Conservation (phyloP, 2,329 filamentous ascomycete species). For the Massarina eburnea region DNA sequence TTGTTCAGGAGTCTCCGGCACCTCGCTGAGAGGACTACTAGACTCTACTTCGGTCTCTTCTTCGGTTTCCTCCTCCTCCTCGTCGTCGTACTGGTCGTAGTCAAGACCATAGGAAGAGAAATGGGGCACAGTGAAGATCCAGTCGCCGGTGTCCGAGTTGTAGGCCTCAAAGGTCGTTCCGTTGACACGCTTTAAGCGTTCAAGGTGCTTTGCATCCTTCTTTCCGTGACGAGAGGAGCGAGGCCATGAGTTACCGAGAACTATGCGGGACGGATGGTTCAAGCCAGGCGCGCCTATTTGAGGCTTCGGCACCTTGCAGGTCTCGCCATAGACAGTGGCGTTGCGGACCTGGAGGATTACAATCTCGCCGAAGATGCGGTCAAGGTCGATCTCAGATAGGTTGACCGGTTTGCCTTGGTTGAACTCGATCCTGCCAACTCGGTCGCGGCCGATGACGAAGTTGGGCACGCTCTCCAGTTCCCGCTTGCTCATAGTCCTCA, state of each 20-base stretch:
- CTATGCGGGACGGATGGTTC: slow-evolving; percentile 86
- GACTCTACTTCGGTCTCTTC: slow-evolving; percentile 21
- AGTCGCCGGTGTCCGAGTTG: slow-evolving; percentile 75
- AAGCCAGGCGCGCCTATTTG: slow-evolving; percentile 75
- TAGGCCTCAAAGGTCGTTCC: slow-evolving; percentile 85
- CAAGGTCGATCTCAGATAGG: slow-evolving; percentile 74
- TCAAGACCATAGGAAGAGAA: slow-evolving; percentile 94
- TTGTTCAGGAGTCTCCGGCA: slow-evolving; percentile 49
- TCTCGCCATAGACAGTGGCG: slow-evolving; percentile 79
- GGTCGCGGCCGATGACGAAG: slow-evolving; percentile 80
- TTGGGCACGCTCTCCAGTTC: slow-evolving; percentile 73
- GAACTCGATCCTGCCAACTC: slow-evolving; percentile 81
- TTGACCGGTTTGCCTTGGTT: slow-evolving; percentile 63
- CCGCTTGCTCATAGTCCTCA: slow-evolving; percentile 76
- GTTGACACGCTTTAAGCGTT: slow-evolving; percentile 74
- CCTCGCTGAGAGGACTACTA: slow-evolving; percentile 43
- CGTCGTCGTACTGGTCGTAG: slow-evolving; percentile 70
- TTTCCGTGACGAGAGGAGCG: slow-evolving; percentile 63
- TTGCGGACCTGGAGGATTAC: slow-evolving; percentile 76
- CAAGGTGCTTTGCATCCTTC: slow-evolving; percentile 77
- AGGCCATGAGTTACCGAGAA: slow-evolving; percentile 92
- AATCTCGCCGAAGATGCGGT: slow-evolving; percentile 76
- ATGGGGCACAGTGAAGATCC: slow-evolving; percentile 92
- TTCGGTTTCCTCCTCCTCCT: neutral
- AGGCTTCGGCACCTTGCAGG: slow-evolving; percentile 65